Percentiles rank a stretch among this genome's conserved stretches.
phyloP scores from a whole-genome alignment of 805 yeast genomes.

The Nakazawaea peltata region DNA sequence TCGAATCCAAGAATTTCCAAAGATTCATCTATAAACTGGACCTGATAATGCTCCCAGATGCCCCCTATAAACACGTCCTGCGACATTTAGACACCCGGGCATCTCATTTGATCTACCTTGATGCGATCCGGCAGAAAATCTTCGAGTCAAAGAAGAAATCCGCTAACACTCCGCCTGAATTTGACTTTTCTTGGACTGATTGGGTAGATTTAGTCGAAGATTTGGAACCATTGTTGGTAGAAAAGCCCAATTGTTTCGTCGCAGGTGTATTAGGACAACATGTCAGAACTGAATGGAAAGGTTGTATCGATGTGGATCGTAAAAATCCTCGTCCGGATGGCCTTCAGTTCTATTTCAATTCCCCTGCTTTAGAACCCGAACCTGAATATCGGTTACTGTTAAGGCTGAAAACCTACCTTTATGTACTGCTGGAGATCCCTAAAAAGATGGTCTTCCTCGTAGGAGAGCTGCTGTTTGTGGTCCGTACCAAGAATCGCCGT shows the following conservation, averaged over 20 bases:
- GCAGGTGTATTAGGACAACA: constrained; percentile 35
- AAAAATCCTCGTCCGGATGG: constrained; percentile 10
- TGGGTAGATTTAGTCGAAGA: constrained; percentile 43
- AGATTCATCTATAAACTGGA: constrained; percentile 24
- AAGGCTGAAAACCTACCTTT: constrained; percentile 35
- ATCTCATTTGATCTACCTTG: constrained; percentile 24
- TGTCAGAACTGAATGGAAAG: constrained; percentile 30
- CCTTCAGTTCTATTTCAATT: constrained; percentile 17
- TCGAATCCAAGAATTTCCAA: constrained; percentile 1
- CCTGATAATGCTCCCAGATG: constrained; percentile 25
- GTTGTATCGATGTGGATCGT: constrained; percentile 23
- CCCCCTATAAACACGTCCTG: constrained; percentile 27
- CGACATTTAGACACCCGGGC: constrained; percentile 26
- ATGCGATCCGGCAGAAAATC: constrained; percentile 22
- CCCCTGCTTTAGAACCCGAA: constrained; percentile 23
- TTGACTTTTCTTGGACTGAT: constrained; percentile 46
- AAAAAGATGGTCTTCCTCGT: constrained; percentile 30
- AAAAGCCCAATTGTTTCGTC: constrained; percentile 34
- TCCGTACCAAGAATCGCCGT: constrained; percentile 12
- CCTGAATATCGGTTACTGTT: constrained; percentile 27
- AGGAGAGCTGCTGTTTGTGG: constrained; percentile 31
- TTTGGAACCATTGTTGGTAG: constrained; percentile 27
- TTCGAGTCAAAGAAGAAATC: constrained; percentile 16
- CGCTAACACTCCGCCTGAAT: constrained; percentile 23
- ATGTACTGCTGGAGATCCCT: constrained; percentile 37